Evolutionary conservation across 306 rosid species (phyloP).

Genomic region (Prinsepia uniflora): DNA sequence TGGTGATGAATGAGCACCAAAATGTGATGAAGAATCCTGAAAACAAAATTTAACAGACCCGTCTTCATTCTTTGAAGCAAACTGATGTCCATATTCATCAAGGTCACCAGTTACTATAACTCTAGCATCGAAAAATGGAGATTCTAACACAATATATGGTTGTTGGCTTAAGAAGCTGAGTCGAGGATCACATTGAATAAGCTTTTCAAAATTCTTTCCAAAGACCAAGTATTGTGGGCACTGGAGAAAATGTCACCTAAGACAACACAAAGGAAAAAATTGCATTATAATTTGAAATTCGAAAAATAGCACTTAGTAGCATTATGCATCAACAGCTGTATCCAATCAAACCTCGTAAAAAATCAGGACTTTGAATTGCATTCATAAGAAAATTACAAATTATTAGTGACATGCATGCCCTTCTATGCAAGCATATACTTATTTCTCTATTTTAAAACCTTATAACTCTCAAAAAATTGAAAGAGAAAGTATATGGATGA

Average conservation of each 20-base stretch:
- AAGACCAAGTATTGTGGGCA: slow-evolving; percentile 66
- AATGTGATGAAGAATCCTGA: no score
- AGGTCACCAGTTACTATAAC: slow-evolving; percentile 47
- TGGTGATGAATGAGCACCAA: no score
- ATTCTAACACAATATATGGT: slow-evolving; percentile 65
- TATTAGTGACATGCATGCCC: neutral
- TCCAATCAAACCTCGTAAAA: neutral
- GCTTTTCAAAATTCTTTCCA: slow-evolving; percentile 84
- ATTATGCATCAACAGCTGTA: neutral
- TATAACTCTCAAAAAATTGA: no score
- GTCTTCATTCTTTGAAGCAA: slow-evolving; percentile 37
- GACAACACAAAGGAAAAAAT: slow-evolving; percentile 18
- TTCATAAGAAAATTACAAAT: neutral
- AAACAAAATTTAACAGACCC: neutral
- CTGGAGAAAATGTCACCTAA: slow-evolving; percentile 78
- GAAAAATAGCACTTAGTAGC: slow-evolving; percentile 15
- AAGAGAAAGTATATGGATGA: no score
- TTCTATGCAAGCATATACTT: no score
- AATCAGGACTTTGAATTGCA: neutral
- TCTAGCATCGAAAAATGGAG: slow-evolving; percentile 58
- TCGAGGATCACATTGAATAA: slow-evolving; percentile 71
- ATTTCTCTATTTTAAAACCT: no score
- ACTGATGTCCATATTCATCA: slow-evolving; percentile 37
- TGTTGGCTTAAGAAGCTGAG: slow-evolving; percentile 77
- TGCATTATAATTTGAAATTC: no score